phyloP scores from a whole-genome alignment of 768 basidiomycete species.

The Phanerodontia chrysosporium region DNA sequence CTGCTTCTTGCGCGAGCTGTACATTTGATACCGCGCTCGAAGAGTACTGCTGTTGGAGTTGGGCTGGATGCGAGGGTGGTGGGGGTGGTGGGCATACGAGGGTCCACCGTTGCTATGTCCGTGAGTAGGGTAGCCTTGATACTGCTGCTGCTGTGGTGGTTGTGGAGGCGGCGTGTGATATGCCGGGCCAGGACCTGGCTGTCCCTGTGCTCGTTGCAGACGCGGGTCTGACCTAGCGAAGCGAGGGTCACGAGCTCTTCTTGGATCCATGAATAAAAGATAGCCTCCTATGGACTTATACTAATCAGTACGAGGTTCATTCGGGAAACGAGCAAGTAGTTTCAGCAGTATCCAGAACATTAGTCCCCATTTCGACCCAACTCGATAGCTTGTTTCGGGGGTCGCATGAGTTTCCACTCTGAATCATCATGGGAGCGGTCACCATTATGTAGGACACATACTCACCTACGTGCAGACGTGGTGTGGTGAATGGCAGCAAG shows the following conservation, averaged over 20 bases:
- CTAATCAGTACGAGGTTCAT: conserved; percentile 14
- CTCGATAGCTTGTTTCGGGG: conserved; percentile 34
- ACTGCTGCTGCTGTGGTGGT: conserved; percentile 6
- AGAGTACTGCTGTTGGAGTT: conserved; percentile 18
- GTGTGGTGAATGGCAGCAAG: neutral
- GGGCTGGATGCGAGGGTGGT: conserved; percentile 16
- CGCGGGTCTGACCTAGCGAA: conserved; percentile 69
- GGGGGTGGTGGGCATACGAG: conserved; percentile 6
- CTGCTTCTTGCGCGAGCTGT: conserved; percentile 24
- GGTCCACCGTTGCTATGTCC: neutral
- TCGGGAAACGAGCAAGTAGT: conserved; percentile 11
- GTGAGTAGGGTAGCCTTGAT: neutral
- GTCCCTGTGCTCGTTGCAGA: conserved; percentile 39
- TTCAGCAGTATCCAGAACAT: conserved; percentile 97
- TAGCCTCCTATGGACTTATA: conserved; percentile 14
- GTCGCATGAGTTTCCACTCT: conserved; percentile 88
- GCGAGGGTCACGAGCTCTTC: conserved; percentile 77
- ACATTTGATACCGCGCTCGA: conserved; percentile 22
- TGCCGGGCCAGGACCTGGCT: conserved; percentile 35
- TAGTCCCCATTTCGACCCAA: conserved; percentile 75
- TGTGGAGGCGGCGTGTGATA: conserved; percentile 21
- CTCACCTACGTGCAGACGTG: neutral
- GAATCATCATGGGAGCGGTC: conserved; percentile 62
- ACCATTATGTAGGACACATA: neutral
- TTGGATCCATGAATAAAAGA: conserved; percentile 63